Conservation (phyloP, 2,329 filamentous ascomycete species). For the Lasiodiplodia hormozganensis region DNA sequence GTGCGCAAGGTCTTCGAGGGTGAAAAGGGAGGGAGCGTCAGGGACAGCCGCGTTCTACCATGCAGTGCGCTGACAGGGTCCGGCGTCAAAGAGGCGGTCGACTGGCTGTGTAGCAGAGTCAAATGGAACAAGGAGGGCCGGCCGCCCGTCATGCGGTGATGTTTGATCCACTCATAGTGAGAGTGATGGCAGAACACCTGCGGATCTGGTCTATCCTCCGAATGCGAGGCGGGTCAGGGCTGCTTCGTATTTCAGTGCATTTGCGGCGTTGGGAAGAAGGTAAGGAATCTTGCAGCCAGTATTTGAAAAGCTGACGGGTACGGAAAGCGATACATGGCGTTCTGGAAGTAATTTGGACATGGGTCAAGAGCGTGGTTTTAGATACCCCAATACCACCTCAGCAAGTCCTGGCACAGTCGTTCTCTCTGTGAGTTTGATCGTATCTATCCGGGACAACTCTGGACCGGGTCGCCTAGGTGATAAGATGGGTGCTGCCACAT, state of each 20-base stretch:
- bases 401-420: not conserved
- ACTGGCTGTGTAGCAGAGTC: slow-evolving; percentile 90
- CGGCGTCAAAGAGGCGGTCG: slow-evolving; percentile 93
- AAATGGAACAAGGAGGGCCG: slow-evolving; percentile 96
- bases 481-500: not conserved
- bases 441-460: not conserved
- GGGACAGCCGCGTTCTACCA: slow-evolving; percentile 89
- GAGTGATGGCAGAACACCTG: not conserved
- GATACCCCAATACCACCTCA: slow-evolving; percentile 17
- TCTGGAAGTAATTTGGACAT: slow-evolving; percentile 3
- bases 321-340: slow-evolving; percentile 5
- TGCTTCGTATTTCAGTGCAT: not conserved
- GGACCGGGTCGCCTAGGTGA: not conserved
- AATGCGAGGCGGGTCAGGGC: not conserved
- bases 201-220: not conserved
- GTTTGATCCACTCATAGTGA: not conserved
- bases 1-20: slow-evolving; percentile 96
- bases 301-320: not conserved
- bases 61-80: slow-evolving; percentile 85
- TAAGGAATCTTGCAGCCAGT: not conserved
- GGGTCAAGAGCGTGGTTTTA: slow-evolving; percentile 21
- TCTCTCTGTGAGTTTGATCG: not conserved
- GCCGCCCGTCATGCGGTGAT: slow-evolving; percentile 88
- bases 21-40: slow-evolving; percentile 82
- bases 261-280: slow-evolving; percentile 1